Percentiles rank a stretch among this genome's conserved stretches.
These are phyloP conservation scores for Fusarium annulatum DNA, from an alignment of 2,329 filamentous ascomycete genomes.

Conservation along the genomic window DNA sequence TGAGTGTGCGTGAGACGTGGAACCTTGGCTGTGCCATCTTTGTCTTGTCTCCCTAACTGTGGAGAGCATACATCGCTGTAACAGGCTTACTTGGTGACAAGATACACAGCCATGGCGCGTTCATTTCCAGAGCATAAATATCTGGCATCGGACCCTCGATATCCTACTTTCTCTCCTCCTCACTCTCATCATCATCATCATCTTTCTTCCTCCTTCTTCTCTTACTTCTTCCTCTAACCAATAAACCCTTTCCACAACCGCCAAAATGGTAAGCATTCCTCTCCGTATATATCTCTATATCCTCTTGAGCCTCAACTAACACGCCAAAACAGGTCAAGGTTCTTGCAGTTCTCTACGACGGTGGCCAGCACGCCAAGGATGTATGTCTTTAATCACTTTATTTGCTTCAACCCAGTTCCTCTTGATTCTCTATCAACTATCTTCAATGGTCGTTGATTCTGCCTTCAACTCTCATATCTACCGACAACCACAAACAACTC, in stretches of 20 bases:
- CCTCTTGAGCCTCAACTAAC: slow-evolving; percentile 35
- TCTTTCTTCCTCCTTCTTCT: slow-evolving; percentile 34
- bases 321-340: slow-evolving; percentile 81
- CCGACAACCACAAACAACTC: slow-evolving; percentile 20
- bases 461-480: slow-evolving; percentile 10
- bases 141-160: slow-evolving; percentile 33
- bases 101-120: slow-evolving; percentile 25
- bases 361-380: slow-evolving; percentile 86
- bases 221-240: slow-evolving; percentile 26
- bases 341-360: slow-evolving; percentile 93
- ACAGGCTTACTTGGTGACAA: slow-evolving; percentile 26
- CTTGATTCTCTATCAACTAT: slow-evolving; percentile 2
- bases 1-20: slow-evolving; percentile 32
- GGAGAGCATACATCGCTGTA: slow-evolving; percentile 18
- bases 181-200: slow-evolving; percentile 37
- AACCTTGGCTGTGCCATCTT: slow-evolving; percentile 32
- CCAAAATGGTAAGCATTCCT: slow-evolving; percentile 45
- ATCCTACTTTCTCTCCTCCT: slow-evolving; percentile 21
- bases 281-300: not conserved
- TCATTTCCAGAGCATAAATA: slow-evolving; percentile 43
- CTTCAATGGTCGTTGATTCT: slow-evolving; percentile 23
- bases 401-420: not conserved
- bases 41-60: slow-evolving; percentile 1
- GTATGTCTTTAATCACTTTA: slow-evolving; percentile 59
- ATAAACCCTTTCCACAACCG: slow-evolving; percentile 34